Evolutionary conservation across 169 alveolate species (phyloP), one percentile per base, ranked within the genome.

Genomic region (Eimeria tenella): DNA sequence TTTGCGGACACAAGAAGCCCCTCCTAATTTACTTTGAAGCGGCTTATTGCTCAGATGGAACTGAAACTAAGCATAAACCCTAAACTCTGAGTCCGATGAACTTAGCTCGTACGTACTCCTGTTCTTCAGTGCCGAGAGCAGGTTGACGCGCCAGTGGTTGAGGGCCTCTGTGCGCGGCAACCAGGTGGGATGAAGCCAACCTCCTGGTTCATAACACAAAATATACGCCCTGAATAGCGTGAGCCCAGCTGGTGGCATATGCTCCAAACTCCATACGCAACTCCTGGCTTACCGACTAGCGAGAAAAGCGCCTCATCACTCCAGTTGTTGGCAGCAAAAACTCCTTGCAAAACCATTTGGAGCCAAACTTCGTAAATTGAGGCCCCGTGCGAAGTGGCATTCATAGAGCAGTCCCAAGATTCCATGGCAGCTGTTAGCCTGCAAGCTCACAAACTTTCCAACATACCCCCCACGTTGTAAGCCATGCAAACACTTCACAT

Each of bases 331-430:
- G 84, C 65, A 4, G 81, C 50, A 71, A 90, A 90, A 52, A 90
- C 77, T 21, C 75, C 90, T 58, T 90, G 94, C 49, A 90, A 58
- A 11, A 31, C n/a, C 94, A 82, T 73, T 82, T 90, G 94, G n/a
- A 75, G 71, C 94, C 94, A 90, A 21, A 90, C 94, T 23, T 90
- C 94, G 58, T 90, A 90, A 52, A 90, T n/a, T 19, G 94, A 73
- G 68, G 94, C 94, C 83, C 77, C 88, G 17, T 55, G 9, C 6
- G 94, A 90, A 53, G 83, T 63, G 73, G 68, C 90, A 55, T 50
- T 50, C 94, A 90, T 90, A 50, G 70, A 23, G 23, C 94, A 82
- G 60, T 90, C 94, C 94, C 94, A 90, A 13, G 65, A 55, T 74
- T 70, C 77, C 74, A 90, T 25, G 17, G 73, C 71, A 21, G 81